Conservation (phyloP, 257 asterid genomes). For the Solanum chaucha region DNA sequence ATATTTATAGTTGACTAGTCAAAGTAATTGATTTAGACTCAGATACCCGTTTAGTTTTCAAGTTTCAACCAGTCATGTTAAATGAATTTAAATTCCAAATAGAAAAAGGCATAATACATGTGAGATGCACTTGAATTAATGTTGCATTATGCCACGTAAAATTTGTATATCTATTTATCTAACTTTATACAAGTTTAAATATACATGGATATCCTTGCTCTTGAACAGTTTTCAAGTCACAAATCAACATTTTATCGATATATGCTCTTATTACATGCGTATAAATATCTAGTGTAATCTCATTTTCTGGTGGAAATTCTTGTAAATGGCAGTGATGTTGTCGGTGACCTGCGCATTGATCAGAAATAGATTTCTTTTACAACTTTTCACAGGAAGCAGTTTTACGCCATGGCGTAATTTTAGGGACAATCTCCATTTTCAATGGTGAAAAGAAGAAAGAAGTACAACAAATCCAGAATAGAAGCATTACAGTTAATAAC, state of each 20-base stretch:
- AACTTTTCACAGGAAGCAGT: neutral
- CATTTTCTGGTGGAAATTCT: neutral
- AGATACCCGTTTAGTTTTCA: neutral
- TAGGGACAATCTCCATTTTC: neutral
- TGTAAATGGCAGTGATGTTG: neutral
- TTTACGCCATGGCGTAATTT: neutral
- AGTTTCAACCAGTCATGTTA: neutral
- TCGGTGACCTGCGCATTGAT: neutral
- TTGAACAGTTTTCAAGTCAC: neutral
- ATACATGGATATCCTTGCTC: neutral
- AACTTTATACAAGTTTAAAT: too few relatives aligned
- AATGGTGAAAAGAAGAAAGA: neutral
- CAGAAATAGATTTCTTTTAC: neutral
- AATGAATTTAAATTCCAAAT: too few relatives aligned
- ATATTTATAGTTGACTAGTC: neutral
- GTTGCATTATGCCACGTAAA: neutral
- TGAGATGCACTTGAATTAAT: neutral
- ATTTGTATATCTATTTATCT: too few relatives aligned
- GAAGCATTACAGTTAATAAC: neutral
- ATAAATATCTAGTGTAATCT: too few relatives aligned
- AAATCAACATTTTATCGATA: too few relatives aligned
- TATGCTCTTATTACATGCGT: too few relatives aligned
- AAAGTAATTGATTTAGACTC: neutral
- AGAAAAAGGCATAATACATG: too few relatives aligned
- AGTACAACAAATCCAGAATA: neutral